A percentile compares a stretch with the other conserved stretches of the same genome.
These are phyloP conservation scores for Phytophthora megakarya DNA, from an alignment of 352 stramenopile species.

Conservation along the genomic window DNA sequence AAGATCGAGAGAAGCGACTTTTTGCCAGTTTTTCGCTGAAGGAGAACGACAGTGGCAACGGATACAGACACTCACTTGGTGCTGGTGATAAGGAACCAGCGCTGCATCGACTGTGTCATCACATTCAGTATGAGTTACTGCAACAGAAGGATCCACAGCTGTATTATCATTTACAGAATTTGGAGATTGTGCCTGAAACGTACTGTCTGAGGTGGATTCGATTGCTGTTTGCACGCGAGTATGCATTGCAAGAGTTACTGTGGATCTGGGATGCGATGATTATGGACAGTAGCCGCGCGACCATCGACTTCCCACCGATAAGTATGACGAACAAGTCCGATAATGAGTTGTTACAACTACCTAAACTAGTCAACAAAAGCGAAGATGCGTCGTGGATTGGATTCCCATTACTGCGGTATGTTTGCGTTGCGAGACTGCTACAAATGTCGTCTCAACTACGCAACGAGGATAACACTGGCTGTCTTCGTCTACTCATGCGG, in stretches of 20 bases:
- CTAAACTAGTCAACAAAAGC: conserved; percentile 26
- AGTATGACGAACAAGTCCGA: conserved; percentile 40
- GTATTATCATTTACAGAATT: conserved; percentile 79
- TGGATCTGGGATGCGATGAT: conserved; percentile 79
- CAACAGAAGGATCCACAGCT: conserved; percentile 82
- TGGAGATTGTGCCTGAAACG: conserved; percentile 80
- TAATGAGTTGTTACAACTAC: conserved; percentile 44
- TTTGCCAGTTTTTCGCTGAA: conserved; percentile 33
- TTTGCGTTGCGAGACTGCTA: conserved; percentile 72
- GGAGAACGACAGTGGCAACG: conserved; percentile 26
- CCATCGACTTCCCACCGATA: conserved; percentile 47
- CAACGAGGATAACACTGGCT: conserved; percentile 65
- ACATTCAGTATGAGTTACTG: conserved; percentile 79
- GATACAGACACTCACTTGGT: conserved; percentile 31
- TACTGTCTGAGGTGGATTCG: conserved; percentile 86
- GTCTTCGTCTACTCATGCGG: conserved; percentile 77
- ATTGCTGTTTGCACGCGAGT: conserved; percentile 80
- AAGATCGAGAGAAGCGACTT: conserved; percentile 5
- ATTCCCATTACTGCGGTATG: conserved; percentile 71
- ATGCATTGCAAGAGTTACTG: conserved; percentile 62
- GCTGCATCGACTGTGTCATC: conserved; percentile 68
- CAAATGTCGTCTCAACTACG: conserved; percentile 61
- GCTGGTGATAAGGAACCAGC: conserved; percentile 36
- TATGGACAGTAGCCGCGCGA: conserved; percentile 33
- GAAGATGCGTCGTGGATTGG: conserved; percentile 47